A percentile compares a stretch with the other conserved stretches of the same genome.
Conservation (phyloP, 139 green algal species). For the Astrephomene gubernaculifera region DNA sequence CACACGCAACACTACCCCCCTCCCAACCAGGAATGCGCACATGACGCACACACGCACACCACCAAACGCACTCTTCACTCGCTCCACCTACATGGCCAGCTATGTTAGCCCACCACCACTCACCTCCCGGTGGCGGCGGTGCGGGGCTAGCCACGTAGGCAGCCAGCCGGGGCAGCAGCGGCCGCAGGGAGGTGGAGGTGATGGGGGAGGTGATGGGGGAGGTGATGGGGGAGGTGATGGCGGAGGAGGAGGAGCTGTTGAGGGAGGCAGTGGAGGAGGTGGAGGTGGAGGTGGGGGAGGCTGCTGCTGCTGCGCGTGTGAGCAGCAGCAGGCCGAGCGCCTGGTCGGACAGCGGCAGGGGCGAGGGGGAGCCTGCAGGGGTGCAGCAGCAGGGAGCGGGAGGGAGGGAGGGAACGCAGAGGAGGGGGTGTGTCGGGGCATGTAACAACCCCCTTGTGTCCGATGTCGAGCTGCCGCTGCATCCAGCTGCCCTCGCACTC, state of each 20-base stretch:
- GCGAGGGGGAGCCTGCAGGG: not conserved
- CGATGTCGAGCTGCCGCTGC: no score
- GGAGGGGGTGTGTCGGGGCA: no score
- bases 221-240: no score
- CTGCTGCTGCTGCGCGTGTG: not conserved
- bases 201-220: no score
- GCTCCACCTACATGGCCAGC: no score
- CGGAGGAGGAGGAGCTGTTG: no score
- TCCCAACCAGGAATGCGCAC: not conserved
- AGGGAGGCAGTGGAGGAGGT: no score
- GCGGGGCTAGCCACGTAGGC: conserved; percentile 43
- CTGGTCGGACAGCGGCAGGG: not conserved
- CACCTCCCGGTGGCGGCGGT: no score
- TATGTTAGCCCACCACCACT: no score
- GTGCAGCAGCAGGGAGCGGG: conserved; percentile 30
- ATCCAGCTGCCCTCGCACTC: no score
- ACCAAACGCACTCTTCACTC: not conserved
- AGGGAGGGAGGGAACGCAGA: not conserved
- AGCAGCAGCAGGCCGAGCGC: conserved; percentile 52
- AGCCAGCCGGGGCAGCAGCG: conserved; percentile 44
- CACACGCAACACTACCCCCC: no score
- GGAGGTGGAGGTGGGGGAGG: conserved; percentile 1
- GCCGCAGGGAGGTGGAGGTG: no score
- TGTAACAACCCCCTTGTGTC: not conserved
- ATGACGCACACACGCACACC: conserved; percentile 45